Evolutionary conservation across 768 basidiomycete species (phyloP).

Genomic region (Sistotremastrum suecicum): DNA sequence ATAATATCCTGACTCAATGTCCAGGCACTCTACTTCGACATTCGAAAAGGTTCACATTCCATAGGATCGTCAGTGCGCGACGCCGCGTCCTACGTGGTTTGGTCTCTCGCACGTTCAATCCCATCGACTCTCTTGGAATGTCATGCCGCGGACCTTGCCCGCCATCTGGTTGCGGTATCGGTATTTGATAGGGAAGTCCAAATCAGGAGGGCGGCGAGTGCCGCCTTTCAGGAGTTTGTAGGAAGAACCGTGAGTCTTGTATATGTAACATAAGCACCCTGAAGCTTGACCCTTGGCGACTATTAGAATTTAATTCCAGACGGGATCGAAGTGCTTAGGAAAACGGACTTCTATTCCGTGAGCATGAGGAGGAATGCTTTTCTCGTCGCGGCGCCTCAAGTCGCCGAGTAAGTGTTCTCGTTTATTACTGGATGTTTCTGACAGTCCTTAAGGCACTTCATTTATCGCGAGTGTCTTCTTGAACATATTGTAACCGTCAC

Average conservation of each 20-base stretch:
- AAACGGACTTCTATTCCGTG: constrained; percentile 92
- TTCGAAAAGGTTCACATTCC: constrained; percentile 83
- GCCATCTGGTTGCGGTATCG: constrained; percentile 60
- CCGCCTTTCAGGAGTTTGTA: constrained; percentile 94
- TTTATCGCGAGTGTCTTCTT: constrained; percentile 58
- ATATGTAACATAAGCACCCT: neutral
- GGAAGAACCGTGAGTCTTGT: constrained; percentile 64
- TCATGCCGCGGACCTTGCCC: constrained; percentile 53
- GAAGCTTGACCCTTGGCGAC: neutral
- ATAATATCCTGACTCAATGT: constrained; percentile 5
- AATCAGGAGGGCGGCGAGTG: constrained; percentile 90
- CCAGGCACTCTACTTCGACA: constrained; percentile 85
- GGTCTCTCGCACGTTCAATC: constrained; percentile 82
- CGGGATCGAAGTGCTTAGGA: constrained; percentile 84
- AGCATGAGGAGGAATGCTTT: constrained; percentile 77
- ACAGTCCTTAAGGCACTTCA: constrained; percentile 41
- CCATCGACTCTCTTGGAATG: constrained; percentile 41
- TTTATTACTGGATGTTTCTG: constrained; percentile 4
- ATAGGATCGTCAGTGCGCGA: constrained; percentile 92
- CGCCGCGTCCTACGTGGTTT: constrained; percentile 85
- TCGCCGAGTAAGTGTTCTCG: constrained; percentile 57
- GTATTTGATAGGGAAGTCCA: constrained; percentile 90
- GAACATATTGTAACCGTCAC: constrained; percentile 63
- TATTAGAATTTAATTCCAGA: constrained; percentile 75
- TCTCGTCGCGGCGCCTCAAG: constrained; percentile 69